Evolutionary conservation across 352 stramenopile species (phyloP), one percentile per base, ranked within the genome.

Genomic region (Phytopythium oedochilum): DNA sequence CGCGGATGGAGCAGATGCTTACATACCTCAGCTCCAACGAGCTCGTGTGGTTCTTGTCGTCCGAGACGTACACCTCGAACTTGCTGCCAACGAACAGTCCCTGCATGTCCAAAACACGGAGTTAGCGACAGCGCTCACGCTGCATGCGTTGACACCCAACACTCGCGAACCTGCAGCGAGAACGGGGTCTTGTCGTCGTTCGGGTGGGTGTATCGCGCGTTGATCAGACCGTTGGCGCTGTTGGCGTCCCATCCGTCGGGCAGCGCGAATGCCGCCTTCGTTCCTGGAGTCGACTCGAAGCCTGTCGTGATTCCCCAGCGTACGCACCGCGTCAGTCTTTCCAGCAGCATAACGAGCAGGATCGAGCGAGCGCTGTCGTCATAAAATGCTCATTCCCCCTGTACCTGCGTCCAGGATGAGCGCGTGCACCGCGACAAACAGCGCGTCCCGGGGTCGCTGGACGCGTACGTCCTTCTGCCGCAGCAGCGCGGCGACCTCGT

Each of bases 11-110:
- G n/a, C n/a, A n/a, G n/a, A n/a, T n/a, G n/a, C n/a, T n/a, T n/a
- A n/a, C 60, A 14, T 59, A 88, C 82, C 65, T 85, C 25, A 94
- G 58, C 60, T 90, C 82, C 35, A 91, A 80, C 11, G 85, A 91
- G 47, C 88, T 69, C 10, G 75, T 88, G 55, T 83, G 69, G 11
- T 86, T 57, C 47, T 79, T 74, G 59, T 81, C 59, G 23, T 87
- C 73, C 4, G 78, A 89, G 17, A 94, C 60, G 62, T 92, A 92
- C 39, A 92, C 67, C 54, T 91, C 77, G 23, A 94, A 84, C 55
- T 86, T 92, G 47, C 67, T 74, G 23, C 78, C 73, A 40, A 94
- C 78, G 55, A 87, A 89, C 36, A 94, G 52, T 17, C 71, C 77
- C 83, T 94, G 34, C 10, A 65, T 8, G n/a, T 50, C 2, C 45